Conservation (phyloP, 176 grass and related monocot species). For the Elymus sibiricus region DNA sequence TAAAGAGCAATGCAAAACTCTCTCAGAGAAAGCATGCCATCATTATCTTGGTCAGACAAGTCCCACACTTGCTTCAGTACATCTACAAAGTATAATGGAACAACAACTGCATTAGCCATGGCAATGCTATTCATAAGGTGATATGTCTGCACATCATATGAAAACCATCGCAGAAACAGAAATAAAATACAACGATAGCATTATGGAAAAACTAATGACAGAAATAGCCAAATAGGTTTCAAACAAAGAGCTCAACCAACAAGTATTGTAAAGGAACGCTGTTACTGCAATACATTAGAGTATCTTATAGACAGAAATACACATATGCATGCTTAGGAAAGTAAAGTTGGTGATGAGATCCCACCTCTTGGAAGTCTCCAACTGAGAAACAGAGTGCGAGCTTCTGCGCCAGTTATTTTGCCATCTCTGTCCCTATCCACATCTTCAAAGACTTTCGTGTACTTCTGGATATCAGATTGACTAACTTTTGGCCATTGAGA, state of each 20-base stretch:
- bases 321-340: conserved; percentile 18
- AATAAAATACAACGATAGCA: conserved; percentile 8
- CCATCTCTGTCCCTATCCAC: conserved; percentile 96
- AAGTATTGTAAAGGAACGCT: not conserved
- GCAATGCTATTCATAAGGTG: conserved; percentile 7
- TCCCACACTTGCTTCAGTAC: conserved; percentile 97
- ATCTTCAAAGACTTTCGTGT: conserved; percentile 90
- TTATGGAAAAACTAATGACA: not conserved
- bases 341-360: conserved; percentile 20
- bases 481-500: conserved; percentile 93
- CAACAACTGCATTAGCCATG: conserved; percentile 24
- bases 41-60: conserved; percentile 98
- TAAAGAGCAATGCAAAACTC: conserved; percentile 97
- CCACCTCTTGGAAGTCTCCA: conserved; percentile 99
- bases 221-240: not conserved
- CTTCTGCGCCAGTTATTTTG: conserved; percentile 90
- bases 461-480: conserved; percentile 93
- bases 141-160: not conserved
- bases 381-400: conserved; percentile 92
- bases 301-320: conserved; percentile 12
- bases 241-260: conserved; percentile 23
- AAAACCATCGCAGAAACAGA: conserved; percentile 13
- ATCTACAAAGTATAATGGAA: conserved; percentile 48
- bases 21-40: conserved; percentile 98
- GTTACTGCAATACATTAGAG: conserved; percentile 4